Base-by-base conservation (phyloP, 2,329 filamentous ascomycete genomes). In the Phoma sp. region DNA sequence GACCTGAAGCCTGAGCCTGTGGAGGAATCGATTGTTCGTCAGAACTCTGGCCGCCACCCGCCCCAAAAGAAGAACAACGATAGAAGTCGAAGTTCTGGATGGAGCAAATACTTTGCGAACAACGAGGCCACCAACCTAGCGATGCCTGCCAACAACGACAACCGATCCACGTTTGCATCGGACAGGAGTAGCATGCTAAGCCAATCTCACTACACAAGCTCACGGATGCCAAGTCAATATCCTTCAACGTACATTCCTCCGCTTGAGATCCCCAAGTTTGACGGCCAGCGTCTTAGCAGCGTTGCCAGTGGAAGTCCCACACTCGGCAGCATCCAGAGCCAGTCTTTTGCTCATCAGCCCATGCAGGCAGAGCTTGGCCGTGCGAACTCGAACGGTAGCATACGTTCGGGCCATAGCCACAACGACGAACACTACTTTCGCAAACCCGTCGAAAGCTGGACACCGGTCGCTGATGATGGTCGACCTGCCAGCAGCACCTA, bases 41-140 rank as follows among this genome's bases (percentile, higher is more conserved):
- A 75, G 58, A 68, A 74, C 62, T 66, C 71, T 58, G 60, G 68
- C 18, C 74, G 60, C 57, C 49, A 50, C 33, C 61, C 64, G 22
- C 56, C 61, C 22, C 53, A 45, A 4, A 59, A 57, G 14, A 64
- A 68, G 30, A 39, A 58, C 10, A 60, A 57, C 39, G 60, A 61
- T 24, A 65, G 72, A 58, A 75, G 69, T 51, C 73, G 75, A 18
- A 90, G 87, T 67, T 91, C 89, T 9, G 89, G 89, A 41, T 91
- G 89, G 89, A 90, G 90, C 72, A 79, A 85, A 47, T 91, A 91
- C 74, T 91, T 89, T 83, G 89, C 88, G 11, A 88, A 87, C 45
- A 89, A 88, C 47, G 89, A 87, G 61, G 83, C 73, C n/a, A 77
- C 75, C 4, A 75, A 77, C 50, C 68, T 78, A 5, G 73, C 86